These are phyloP conservation scores for Lyophyllum semitale DNA, from an alignment of 768 basidiomycete species.

Conservation along the genomic window DNA sequence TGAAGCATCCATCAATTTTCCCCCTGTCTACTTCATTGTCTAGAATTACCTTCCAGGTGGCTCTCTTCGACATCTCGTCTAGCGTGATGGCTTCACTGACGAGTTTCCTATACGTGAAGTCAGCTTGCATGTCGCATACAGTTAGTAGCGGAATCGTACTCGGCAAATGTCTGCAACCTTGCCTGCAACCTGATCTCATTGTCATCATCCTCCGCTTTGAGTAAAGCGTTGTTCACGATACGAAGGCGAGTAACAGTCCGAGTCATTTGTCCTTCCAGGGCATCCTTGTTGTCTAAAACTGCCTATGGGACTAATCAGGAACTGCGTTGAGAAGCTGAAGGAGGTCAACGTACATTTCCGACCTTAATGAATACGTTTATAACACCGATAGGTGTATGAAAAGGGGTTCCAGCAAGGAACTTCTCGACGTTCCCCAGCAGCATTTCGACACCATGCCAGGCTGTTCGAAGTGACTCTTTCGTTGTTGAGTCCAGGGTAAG, in stretches of 20 bases:
- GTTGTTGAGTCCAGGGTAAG: neutral
- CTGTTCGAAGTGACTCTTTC: neutral
- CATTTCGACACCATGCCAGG: neutral
- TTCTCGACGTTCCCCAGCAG: neutral
- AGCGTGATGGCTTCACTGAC: neutral
- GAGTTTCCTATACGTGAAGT: neutral
- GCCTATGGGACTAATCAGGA: neutral
- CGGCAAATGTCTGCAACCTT: neutral
- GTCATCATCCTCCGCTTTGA: neutral
- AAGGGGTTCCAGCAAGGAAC: too few species aligned
- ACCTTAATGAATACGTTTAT: neutral
- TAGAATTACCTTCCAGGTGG: constrained; percentile 3
- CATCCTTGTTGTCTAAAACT: neutral
- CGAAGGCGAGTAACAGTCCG: neutral
- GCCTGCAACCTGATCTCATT: neutral
- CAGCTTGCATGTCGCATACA: neutral
- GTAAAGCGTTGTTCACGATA: neutral
- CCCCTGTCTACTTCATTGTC: constrained; percentile 11
- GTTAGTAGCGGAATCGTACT: neutral
- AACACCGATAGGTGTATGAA: neutral
- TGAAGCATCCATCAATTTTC: neutral
- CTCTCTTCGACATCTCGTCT: neutral
- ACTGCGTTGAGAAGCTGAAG: neutral
- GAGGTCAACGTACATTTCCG: too few species aligned
- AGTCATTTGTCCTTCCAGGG: neutral